Base-by-base conservation (phyloP, 345 rosid genomes). In the Eucalyptus cloeziana region DNA sequence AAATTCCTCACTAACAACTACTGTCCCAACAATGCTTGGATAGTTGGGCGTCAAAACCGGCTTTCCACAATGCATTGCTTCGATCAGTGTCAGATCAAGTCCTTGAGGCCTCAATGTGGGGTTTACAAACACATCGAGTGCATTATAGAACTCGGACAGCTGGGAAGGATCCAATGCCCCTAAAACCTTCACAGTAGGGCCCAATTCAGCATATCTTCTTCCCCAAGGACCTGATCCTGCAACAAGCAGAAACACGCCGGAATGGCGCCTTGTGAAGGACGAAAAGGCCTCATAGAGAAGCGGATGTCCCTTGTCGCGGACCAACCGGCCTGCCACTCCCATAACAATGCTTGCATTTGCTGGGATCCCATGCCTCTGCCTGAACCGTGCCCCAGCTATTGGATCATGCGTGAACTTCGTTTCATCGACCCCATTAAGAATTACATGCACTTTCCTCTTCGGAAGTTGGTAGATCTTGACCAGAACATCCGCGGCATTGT, bases 191-290 rank as follows among this genome's bases (percentile, higher is more conserved):
- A 95, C 97, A 49, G 91, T 91, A 33, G 88, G 69, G 27, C 98
- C 98, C 85, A 94, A 87, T 30, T 95, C 94, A 10, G 91, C 88
- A 58, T 95, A 95, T 86, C 96, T 93, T 90, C 90, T 91, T 0
- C 92, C 95, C 97, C 98, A 95, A 27, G 96, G 98, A 58, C 98
- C 99, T 44, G 96, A 92, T 19, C 97, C 99, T 31, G 96, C 96
- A 13, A 97, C 97, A 15, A 97, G 91, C 8, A 95, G 89, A 54
- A 80, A 93, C 5, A 94, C 93, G 51, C 90, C 91, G 0, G 95
- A 94, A 87, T 94, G 88, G 11, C 51, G 87, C 89, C 89, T 91
- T 13, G 79, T 64, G 81, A 96, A 89, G 88, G 87, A 56, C 5
- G 94, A 92, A 56, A 97, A 93, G 33, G 96, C 96, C 91, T 96